Conservation (phyloP, 495 filamentous ascomycete genomes). For the Aspergillus campestris region DNA sequence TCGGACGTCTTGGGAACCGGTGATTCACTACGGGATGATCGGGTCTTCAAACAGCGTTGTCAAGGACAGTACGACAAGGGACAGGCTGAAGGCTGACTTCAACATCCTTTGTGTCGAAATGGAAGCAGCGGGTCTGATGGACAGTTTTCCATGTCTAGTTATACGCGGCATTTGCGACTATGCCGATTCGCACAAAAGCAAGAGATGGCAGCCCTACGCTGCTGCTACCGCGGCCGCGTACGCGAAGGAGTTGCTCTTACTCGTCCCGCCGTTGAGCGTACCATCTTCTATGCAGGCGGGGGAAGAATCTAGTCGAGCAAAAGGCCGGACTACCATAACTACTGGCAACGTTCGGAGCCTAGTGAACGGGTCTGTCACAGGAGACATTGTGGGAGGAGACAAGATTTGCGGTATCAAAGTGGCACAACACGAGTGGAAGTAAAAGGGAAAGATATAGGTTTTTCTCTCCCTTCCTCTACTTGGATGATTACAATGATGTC, state of each 20-base stretch:
- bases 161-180: slow-evolving; percentile 33
- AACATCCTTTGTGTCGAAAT: slow-evolving; percentile 26
- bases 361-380: too few species aligned
- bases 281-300: too few species aligned
- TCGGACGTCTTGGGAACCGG: slow-evolving; percentile 6
- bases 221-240: slow-evolving; percentile 25
- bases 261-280: too few species aligned
- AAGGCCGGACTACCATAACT: too few species aligned
- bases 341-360: too few species aligned
- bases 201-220: slow-evolving; percentile 28
- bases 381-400: too few species aligned
- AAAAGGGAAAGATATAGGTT: too few species aligned
- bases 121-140: slow-evolving; percentile 34
- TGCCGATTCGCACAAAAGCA: slow-evolving; percentile 29
- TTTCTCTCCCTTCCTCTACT: too few species aligned
- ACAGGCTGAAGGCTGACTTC: slow-evolving; percentile 8
- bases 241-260: slow-evolving; percentile 18
- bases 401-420: too few species aligned
- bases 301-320: too few species aligned
- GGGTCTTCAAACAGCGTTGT: slow-evolving; percentile 15
- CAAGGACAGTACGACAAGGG: slow-evolving; percentile 9
- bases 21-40: slow-evolving; percentile 17
- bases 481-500: too few species aligned
- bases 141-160: slow-evolving; percentile 26
- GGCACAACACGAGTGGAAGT: too few species aligned